Percentiles rank a stretch among this genome's conserved stretches.
These are phyloP conservation scores for Arctostaphylos glauca DNA, from an alignment of 148 eudicot species.

Conservation along the genomic window DNA sequence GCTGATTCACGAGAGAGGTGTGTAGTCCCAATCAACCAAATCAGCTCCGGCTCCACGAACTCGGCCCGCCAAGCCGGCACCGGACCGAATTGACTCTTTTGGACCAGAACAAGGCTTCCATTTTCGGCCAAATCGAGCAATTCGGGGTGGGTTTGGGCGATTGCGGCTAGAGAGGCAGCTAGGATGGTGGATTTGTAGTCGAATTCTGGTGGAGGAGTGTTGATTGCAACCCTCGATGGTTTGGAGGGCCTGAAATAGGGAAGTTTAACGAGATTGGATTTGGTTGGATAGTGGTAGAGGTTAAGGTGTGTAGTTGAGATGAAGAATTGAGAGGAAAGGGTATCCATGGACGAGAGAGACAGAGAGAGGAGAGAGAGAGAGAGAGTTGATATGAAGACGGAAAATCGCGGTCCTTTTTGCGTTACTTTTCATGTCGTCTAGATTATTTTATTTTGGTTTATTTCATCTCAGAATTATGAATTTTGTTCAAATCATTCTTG, in stretches of 20 bases:
- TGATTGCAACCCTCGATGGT: conserved; percentile 34
- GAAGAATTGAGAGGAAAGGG: conserved; percentile 12
- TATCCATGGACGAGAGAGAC: conserved; percentile 17
- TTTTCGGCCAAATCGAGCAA: conserved; percentile 63
- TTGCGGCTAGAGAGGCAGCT: conserved; percentile 37
- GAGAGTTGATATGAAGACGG: not conserved
- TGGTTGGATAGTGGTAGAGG: not conserved
- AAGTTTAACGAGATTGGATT: conserved; percentile 8
- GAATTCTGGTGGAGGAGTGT: conserved; percentile 66
- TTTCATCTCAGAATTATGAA: too few species aligned
- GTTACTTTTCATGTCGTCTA: too few species aligned
- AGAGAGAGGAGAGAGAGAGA: conserved; percentile 10
- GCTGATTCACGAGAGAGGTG: conserved; percentile 61
- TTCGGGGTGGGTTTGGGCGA: conserved; percentile 56
- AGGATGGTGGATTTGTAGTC: conserved; percentile 49
- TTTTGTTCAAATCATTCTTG: too few species aligned
- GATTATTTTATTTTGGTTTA: too few species aligned
- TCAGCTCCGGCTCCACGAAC: conserved; percentile 87
- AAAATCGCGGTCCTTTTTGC: not conserved
- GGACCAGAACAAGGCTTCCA: conserved; percentile 58
- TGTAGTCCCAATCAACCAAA: conserved; percentile 78
- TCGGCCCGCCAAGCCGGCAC: conserved; percentile 80
- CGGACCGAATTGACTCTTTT: conserved; percentile 70
- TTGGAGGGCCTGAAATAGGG: conserved; percentile 4
- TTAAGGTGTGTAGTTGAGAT: not conserved